Evolutionary conservation across 2,329 filamentous ascomycete genomes (phyloP), one percentile per base, ranked within the genome.

Genomic region (Monosporascus sp.): DNA sequence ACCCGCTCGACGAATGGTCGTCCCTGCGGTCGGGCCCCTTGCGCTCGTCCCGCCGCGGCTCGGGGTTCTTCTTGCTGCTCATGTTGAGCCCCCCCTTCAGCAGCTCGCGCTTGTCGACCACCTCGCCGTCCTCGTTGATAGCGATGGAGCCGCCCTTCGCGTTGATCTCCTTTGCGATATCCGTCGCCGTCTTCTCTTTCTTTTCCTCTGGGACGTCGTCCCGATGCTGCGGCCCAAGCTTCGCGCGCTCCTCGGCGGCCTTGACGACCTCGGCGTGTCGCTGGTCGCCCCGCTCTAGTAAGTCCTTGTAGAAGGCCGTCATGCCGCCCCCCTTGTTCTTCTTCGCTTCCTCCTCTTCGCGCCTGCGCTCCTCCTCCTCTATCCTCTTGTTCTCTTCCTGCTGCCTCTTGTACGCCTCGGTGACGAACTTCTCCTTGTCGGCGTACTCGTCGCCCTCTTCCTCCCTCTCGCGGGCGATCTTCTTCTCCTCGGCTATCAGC

Each of bases 401-500:
- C 65, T 93, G 89, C 64, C 80, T 79, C 73, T 88, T 90, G 68
- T 94, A 95, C 37, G 89, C 89, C 53, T 84, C 86, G 0, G 89
- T 94, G 36, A 94, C 90, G 60, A 94, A 94, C 70, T 86, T 89
- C 66, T 94, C 90, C 72, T 92, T 94, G 62, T 86, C 89, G 0
- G 81, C 86, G 62, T 84, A 94, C 64, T 88, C 86, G 36, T 93
- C 89, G 18, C 89, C 89, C 67, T 94, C 90, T 0, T 83, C 85
- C 62, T 89, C 89, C 46, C 89, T 80, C 67, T 94, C 89, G 24
- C 85, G 80, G 61, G 88, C 85, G 61, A 94, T 78, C 68, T 88
- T 82, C 71, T 90, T 90, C 72, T 94, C 89, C 65, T 89, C 85
- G 3, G 89, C 89, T 27, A 91, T 85, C 48, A 88, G 76, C 47